A percentile compares a stretch with the other conserved stretches of the same genome.
Conservation (phyloP, 129 eudicot species). For the Cynara cardunculus region DNA sequence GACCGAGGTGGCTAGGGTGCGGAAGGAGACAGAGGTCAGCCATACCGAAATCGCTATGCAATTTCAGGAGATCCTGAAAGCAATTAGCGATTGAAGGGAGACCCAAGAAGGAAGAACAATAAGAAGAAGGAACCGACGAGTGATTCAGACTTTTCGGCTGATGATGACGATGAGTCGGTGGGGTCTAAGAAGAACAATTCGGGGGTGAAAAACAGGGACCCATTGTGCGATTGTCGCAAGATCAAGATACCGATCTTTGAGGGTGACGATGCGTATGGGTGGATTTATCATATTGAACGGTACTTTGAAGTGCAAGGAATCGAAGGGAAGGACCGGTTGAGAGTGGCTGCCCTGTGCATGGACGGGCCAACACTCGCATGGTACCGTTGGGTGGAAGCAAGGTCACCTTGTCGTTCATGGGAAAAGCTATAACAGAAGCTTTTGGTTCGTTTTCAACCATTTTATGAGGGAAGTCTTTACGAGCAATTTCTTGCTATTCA, state of each 20-base stretch:
- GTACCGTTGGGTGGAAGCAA: neutral
- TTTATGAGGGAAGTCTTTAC: neutral
- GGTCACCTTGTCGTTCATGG: neutral
- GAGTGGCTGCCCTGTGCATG: neutral
- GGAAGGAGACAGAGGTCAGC: neutral
- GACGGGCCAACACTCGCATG: neutral
- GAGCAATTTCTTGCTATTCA: neutral
- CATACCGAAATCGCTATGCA: neutral
- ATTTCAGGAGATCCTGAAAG: neutral
- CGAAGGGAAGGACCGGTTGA: neutral
- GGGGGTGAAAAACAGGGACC: neutral
- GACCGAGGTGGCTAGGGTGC: neutral
- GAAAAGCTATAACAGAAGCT: neutral
- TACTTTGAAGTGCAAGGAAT: neutral
- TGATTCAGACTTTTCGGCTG: neutral
- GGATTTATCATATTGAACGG: neutral
- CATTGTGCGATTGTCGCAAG: neutral
- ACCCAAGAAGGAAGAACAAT: no score
- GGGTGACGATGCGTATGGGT: neutral
- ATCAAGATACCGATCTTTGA: neutral
- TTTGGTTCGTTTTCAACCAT: neutral
- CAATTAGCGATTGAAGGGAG: neutral
- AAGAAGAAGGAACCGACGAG: neutral
- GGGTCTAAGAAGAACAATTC: neutral
- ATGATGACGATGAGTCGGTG: neutral